These are phyloP conservation scores for Hirschfeldia incana DNA, from an alignment of 345 rosid genomes.

Conservation along the genomic window DNA sequence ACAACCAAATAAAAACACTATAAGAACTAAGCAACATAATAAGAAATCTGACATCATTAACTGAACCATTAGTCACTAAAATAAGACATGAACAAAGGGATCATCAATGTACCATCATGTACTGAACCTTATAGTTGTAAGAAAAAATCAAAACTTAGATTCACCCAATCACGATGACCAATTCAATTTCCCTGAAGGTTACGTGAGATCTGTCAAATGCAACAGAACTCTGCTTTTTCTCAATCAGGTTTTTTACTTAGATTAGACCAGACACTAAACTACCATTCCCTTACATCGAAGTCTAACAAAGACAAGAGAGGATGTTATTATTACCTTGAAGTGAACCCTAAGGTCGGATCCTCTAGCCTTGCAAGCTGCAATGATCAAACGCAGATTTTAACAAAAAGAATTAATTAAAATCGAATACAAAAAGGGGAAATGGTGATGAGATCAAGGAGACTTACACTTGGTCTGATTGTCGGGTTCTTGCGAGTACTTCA, in stretches of 20 bases:
- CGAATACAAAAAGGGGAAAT: neutral
- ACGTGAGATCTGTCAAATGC: slow-evolving; percentile 57
- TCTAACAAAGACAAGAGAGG: neutral
- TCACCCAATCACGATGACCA: slow-evolving; percentile 65
- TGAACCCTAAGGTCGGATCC: slow-evolving; percentile 94
- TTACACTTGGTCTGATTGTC: slow-evolving; percentile 88
- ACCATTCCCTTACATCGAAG: neutral
- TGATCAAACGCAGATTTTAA: neutral
- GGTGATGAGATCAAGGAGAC: neutral
- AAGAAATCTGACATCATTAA: slow-evolving; percentile 49
- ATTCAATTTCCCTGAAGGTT: slow-evolving; percentile 52
- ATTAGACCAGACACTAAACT: neutral
- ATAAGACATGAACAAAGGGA: neutral
- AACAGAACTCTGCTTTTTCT: slow-evolving; percentile 61
- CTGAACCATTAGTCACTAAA: slow-evolving; percentile 50
- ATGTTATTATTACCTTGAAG: slow-evolving; percentile 67
- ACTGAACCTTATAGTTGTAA: slow-evolving; percentile 53
- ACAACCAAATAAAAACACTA: neutral
- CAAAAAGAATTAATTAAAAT: neutral
- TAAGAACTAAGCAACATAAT: neutral
- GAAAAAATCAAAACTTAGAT: slow-evolving; percentile 41
- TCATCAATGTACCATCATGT: slow-evolving; percentile 51
- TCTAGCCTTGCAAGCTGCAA: slow-evolving; percentile 81
- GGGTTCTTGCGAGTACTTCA: slow-evolving; percentile 94
- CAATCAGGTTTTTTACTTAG: slow-evolving; percentile 44